Evolutionary conservation across 306 rosid genomes (phyloP).

Genomic region (Calophaca sinica): DNA sequence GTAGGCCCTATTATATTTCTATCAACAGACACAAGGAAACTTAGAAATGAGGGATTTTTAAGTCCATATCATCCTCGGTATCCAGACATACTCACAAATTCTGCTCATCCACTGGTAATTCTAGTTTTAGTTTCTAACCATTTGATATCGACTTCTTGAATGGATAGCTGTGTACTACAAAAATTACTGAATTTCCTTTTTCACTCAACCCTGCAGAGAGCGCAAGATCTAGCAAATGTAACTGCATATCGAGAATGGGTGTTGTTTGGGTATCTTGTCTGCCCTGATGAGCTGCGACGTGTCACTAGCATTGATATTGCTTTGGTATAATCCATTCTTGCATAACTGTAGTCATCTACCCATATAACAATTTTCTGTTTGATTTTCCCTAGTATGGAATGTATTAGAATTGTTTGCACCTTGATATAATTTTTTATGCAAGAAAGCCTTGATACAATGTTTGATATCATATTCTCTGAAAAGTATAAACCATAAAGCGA

Average conservation of each 20-base stretch:
- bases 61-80: slow-evolving; percentile 99
- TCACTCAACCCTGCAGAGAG: slow-evolving; percentile 70
- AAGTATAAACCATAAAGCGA: slow-evolving; percentile 19
- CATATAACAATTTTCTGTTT: slow-evolving; percentile 40
- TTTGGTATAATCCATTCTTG: slow-evolving; percentile 64
- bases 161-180: slow-evolving; percentile 39
- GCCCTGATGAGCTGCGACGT: slow-evolving; percentile 99
- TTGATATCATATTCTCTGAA: slow-evolving; percentile 26
- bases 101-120: slow-evolving; percentile 97
- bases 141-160: slow-evolving; percentile 41
- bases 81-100: slow-evolving; percentile 98
- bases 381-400: slow-evolving; percentile 25
- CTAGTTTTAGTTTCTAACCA: slow-evolving; percentile 25
- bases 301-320: slow-evolving; percentile 99
- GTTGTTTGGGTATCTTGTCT: slow-evolving; percentile 95
- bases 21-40: slow-evolving; percentile 97
- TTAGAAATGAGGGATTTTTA: slow-evolving; percentile 95
- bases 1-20: slow-evolving; percentile 95
- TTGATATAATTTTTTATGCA: slow-evolving; percentile 17
- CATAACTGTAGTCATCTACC: slow-evolving; percentile 28
- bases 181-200: slow-evolving; percentile 36
- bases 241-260: slow-evolving; percentile 99
- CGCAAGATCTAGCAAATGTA: slow-evolving; percentile 98
- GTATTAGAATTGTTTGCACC: slow-evolving; percentile 33
- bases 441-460: slow-evolving; percentile 20